Base-by-base conservation (phyloP, 768 basidiomycete species). In the Leccinum variicolor region DNA sequence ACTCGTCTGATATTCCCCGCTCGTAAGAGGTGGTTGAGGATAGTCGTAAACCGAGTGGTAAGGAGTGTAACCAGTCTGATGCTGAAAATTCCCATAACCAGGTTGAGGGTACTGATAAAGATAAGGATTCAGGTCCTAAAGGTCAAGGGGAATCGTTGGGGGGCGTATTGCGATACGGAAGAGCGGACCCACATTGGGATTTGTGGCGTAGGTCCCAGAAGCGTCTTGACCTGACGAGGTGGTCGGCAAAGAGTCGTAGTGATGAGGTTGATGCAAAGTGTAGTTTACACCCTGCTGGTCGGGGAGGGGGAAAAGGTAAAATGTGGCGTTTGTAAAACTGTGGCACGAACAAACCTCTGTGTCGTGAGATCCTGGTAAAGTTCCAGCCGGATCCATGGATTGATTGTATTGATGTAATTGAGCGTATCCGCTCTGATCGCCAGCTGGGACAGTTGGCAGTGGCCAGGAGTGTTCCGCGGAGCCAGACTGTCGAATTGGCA, bases 321-420 rank as follows among this genome's bases (percentile, higher is more conserved):
- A 19, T 11, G 26, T 3, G 7, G 43, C 7, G n/a, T 43, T 26
- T 13, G 48, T 6, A 9, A 46, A 33, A 15, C n/a, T 51, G 49
- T 66, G 57, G 64, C 46, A 43, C 31, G 29, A 29, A 33, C 48
- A 33, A 19, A 64, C 65, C 60, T 56, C 49, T 3, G 10, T n/a
- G 17, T 58, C 50, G 17, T 55, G 33, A 50, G 5, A 31, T 11
- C 53, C 48, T 19, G 64, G 33, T 25, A 25, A 29, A 17, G 21
- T 36, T 25, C 55, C 52, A 11, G 58, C 53, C 4, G 25, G 9
- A 15, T 56, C 54, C 29, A 21, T 6, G 3, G 54, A 47, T 31
- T 36, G 66, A 13, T 51, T n/a, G 21, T 43, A 43, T 11, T 19
- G 41, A 43, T 43, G 19, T 43, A 50, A 39, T 21, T 57, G 62